phyloP scores from a whole-genome alignment of 441 rosid genomes.

The Populus hybrid region DNA sequence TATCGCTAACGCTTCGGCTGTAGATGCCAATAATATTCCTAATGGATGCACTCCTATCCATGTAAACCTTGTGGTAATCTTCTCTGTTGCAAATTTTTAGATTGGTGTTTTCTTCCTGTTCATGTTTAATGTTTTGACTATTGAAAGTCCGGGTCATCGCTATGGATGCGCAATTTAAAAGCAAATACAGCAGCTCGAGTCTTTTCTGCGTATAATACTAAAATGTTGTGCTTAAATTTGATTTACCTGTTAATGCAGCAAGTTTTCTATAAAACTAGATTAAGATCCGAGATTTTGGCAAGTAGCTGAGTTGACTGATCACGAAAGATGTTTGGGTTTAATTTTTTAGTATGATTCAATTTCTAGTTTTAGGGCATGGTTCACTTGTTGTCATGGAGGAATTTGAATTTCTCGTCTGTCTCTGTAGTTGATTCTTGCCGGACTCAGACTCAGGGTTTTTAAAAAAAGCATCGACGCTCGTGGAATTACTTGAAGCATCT shows the following conservation, averaged over 20 bases:
- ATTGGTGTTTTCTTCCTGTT: background rate
- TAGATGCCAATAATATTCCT: conserved; percentile 41
- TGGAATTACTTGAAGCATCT: background rate
- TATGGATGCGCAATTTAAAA: background rate
- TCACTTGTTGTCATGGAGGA: background rate
- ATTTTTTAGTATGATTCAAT: background rate
- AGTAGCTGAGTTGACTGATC: background rate
- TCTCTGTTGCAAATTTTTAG: background rate
- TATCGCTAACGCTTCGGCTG: conserved; percentile 32
- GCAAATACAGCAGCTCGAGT: background rate
- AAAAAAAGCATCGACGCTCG: background rate
- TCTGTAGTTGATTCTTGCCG: background rate
- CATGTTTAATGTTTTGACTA: background rate
- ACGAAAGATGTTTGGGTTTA: background rate
- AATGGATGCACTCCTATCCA: conserved; percentile 74
- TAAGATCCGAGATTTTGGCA: background rate
- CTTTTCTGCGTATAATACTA: background rate
- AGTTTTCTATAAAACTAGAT: background rate
- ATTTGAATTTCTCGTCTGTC: background rate
- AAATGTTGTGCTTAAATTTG: background rate
- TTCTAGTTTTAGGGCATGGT: background rate
- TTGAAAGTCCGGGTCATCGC: background rate
- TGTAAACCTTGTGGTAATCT: conserved; percentile 82
- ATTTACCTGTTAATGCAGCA: background rate
- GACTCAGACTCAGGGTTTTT: background rate